Conservation (phyloP, 148 eudicot genomes). For the Dysphania ambrosioides region DNA sequence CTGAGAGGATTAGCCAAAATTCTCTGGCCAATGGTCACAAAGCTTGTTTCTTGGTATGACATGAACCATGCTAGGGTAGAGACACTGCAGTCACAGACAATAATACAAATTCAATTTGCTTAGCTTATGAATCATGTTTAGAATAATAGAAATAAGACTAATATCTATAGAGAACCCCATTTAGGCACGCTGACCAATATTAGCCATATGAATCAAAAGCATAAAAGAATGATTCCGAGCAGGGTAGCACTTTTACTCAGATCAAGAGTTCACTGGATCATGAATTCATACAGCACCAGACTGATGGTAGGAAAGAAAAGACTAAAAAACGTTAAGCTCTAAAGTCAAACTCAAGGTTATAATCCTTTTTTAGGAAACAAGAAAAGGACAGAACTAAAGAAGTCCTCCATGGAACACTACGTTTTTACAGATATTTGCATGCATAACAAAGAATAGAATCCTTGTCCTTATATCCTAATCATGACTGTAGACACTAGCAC, state of each 20-base stretch:
- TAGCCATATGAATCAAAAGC: background rate
- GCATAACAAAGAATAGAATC: background rate
- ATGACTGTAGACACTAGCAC: background rate
- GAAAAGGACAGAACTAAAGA: no score
- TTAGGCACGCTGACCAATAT: background rate
- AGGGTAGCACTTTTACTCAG: background rate
- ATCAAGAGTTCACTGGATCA: background rate
- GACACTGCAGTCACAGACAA: slow-evolving; percentile 55
- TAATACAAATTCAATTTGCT: background rate
- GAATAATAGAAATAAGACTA: background rate
- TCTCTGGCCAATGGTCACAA: slow-evolving; percentile 96
- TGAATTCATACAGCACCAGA: background rate
- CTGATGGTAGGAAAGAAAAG: background rate
- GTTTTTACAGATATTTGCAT: background rate
- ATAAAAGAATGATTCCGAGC: no score
- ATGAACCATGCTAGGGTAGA: slow-evolving; percentile 98
- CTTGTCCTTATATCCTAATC: background rate
- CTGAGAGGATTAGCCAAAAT: slow-evolving; percentile 93
- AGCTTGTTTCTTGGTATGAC: slow-evolving; percentile 98
- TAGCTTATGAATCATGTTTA: background rate
- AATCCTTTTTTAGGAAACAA: no score
- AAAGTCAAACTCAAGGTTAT: no score
- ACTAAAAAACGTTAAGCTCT: background rate
- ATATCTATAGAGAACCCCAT: background rate
- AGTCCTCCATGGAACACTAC: no score